Evolutionary conservation across 2,329 filamentous ascomycete genomes (phyloP).

Genomic region (Neobulgaria alba): DNA sequence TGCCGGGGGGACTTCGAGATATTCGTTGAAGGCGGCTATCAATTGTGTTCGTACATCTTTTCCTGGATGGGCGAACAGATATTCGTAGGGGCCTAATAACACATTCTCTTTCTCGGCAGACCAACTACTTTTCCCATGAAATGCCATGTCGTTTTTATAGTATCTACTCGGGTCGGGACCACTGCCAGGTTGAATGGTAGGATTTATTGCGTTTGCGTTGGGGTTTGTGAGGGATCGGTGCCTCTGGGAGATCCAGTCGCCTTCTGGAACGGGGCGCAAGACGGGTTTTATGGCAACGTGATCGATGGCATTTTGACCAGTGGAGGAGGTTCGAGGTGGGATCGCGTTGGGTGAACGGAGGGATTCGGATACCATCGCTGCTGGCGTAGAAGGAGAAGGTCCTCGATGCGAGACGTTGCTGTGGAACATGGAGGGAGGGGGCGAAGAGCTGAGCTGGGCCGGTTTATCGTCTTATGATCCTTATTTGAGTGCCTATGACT

Average conservation of each 20-base stretch:
- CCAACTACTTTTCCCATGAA: constrained; percentile 41
- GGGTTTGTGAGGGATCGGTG: constrained; percentile 23
- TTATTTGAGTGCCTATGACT: constrained; percentile 2
- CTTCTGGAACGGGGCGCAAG: constrained; percentile 49
- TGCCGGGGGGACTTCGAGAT: constrained; percentile 64
- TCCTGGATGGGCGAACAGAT: constrained; percentile 68
- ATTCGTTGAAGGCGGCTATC: constrained; percentile 73
- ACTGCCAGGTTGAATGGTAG: constrained; percentile 16
- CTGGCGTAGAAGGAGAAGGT: constrained; percentile 3
- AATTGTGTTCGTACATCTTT: constrained; percentile 78
- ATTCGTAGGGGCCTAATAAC: constrained; percentile 70
- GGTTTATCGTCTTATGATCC: constrained; percentile 1
- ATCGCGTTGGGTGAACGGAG: constrained; percentile 54
- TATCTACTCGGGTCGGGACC: constrained; percentile 21
- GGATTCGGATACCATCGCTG: constrained; percentile 18
- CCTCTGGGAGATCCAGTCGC: constrained; percentile 47
- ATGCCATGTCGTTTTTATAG: constrained; percentile 24
- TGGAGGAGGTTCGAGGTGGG: constrained; percentile 65
- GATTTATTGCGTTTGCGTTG: constrained; percentile 11
- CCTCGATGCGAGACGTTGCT: constrained; percentile 10
- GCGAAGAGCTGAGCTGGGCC: too few species aligned
- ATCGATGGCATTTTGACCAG: constrained; percentile 33
- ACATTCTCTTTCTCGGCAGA: constrained; percentile 68
- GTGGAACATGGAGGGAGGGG: constrained; percentile 12
- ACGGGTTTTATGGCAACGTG: constrained; percentile 26